Conservation (phyloP, 2,329 filamentous ascomycete species). For the Lojkania enalia region DNA sequence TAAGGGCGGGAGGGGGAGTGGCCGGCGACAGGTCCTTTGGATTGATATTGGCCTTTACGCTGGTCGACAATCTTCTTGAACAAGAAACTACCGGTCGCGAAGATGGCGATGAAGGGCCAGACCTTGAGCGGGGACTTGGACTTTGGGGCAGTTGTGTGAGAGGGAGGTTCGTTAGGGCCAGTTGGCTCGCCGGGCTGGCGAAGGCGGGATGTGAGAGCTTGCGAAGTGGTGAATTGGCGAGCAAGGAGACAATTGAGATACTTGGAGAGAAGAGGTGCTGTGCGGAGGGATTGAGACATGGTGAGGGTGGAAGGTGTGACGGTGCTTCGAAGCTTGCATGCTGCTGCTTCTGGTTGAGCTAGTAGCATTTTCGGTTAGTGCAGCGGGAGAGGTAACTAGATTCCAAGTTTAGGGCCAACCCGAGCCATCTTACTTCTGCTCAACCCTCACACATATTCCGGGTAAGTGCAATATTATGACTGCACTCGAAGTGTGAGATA, state of each 20-base stretch:
- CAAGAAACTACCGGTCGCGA: constrained; percentile 49
- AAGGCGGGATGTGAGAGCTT: constrained; percentile 29
- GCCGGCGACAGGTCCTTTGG: constrained; percentile 33
- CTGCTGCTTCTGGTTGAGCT: constrained; percentile 19
- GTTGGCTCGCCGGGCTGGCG: constrained; percentile 41
- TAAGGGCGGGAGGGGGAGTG: constrained; percentile 42
- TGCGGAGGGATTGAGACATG: constrained; percentile 34
- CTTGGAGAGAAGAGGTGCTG: constrained; percentile 15
- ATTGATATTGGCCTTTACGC: constrained; percentile 44
- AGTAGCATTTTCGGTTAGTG: too few relatives aligned
- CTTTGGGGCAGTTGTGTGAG: constrained; percentile 35
- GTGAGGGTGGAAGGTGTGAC: constrained; percentile 33
- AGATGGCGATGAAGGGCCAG: constrained; percentile 53
- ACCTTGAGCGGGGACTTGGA: constrained; percentile 47
- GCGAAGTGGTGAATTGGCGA: constrained; percentile 30
- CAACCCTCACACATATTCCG: too few relatives aligned
- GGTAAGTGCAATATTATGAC: too few relatives aligned
- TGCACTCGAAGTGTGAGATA: too few relatives aligned
- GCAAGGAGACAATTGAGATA: constrained; percentile 12
- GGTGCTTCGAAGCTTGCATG: constrained; percentile 17
- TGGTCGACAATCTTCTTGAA: constrained; percentile 54
- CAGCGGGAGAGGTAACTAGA: too few relatives aligned
- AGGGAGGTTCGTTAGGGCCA: constrained; percentile 44
- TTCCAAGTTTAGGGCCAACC: too few relatives aligned
- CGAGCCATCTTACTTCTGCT: too few relatives aligned